These are phyloP conservation scores for Ophiostoma tasmaniense DNA, from an alignment of 2,329 filamentous ascomycete genomes.

Conservation along the genomic window DNA sequence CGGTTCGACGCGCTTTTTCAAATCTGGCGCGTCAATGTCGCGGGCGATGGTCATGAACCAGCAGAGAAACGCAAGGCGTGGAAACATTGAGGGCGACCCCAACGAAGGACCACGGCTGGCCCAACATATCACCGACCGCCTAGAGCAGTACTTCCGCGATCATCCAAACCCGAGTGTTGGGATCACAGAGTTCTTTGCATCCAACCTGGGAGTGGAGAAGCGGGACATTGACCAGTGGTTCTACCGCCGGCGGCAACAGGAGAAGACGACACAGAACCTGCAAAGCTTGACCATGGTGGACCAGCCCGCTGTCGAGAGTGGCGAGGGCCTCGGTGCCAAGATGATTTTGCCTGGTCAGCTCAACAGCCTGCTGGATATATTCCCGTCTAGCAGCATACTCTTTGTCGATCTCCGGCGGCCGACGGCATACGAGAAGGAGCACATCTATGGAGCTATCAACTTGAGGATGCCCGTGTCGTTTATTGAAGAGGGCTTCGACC, in stretches of 20 bases:
- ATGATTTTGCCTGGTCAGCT: constrained; percentile 47
- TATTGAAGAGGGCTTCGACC: constrained; percentile 39
- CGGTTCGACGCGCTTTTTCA: not conserved
- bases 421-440: constrained; percentile 40
- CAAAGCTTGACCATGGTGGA: constrained; percentile 37
- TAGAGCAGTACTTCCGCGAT: constrained; percentile 45
- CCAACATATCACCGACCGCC: constrained; percentile 39
- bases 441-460: constrained; percentile 45
- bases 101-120: constrained; percentile 40
- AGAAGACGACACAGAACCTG: constrained; percentile 37
- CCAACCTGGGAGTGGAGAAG: constrained; percentile 44
- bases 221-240: constrained; percentile 46
- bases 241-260: constrained; percentile 43
- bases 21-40: constrained; percentile 7
- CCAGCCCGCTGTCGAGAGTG: constrained; percentile 20
- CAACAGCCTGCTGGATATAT: constrained; percentile 42
- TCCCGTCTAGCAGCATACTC: constrained; percentile 37
- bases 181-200: constrained; percentile 45
- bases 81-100: constrained; percentile 30
- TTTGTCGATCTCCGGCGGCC: constrained; percentile 43
- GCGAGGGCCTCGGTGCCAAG: constrained; percentile 27
- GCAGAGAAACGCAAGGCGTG: constrained; percentile 34
- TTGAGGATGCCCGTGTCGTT: constrained; percentile 43
- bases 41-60: constrained; percentile 39
- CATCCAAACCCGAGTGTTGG: constrained; percentile 41